Evolutionary conservation across 1,139 yeast species (phyloP).

Genomic region (Oligophagozyma castellii): DNA sequence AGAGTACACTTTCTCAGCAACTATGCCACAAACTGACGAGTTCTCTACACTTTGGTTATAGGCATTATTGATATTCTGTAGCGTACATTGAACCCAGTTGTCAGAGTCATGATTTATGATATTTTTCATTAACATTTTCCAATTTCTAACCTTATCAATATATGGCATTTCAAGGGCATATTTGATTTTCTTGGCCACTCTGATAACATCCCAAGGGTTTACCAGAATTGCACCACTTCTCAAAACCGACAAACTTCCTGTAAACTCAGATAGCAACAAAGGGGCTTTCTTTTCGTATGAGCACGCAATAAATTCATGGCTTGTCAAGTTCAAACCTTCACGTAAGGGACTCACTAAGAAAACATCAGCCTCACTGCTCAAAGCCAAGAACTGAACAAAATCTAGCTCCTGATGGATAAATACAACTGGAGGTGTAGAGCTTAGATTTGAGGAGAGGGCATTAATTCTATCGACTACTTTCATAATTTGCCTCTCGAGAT

Average conservation of each 20-base stretch:
- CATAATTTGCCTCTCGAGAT: conserved; percentile 59
- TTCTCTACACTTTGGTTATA: conserved; percentile 48
- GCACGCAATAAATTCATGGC: conserved; percentile 85
- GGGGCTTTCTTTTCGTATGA: conserved; percentile 66
- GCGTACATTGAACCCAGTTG: conserved; percentile 56
- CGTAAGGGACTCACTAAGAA: conserved; percentile 85
- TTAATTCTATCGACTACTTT: conserved; percentile 77
- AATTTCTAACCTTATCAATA: conserved; percentile 44
- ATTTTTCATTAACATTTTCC: conserved; percentile 46
- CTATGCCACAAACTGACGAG: conserved; percentile 27
- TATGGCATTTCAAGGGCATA: conserved; percentile 48
- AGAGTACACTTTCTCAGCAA: conserved; percentile 28
- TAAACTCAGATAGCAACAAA: conserved; percentile 76
- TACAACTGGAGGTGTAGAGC: conserved; percentile 75
- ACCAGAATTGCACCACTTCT: conserved; percentile 61
- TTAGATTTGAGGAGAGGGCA: conserved; percentile 55
- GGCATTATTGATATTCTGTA: conserved; percentile 38
- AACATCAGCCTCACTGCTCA: conserved; percentile 72
- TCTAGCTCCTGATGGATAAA: conserved; percentile 78
- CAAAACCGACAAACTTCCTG: conserved; percentile 80
- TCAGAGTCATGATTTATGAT: conserved; percentile 58
- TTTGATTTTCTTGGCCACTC: conserved; percentile 49
- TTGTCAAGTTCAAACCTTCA: conserved; percentile 93
- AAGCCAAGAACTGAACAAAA: conserved; percentile 78
- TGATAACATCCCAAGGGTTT: conserved; percentile 80